phyloP scores from a whole-genome alignment of 2,329 filamentous ascomycete genomes.

The Coniochaeta ligniaria region DNA sequence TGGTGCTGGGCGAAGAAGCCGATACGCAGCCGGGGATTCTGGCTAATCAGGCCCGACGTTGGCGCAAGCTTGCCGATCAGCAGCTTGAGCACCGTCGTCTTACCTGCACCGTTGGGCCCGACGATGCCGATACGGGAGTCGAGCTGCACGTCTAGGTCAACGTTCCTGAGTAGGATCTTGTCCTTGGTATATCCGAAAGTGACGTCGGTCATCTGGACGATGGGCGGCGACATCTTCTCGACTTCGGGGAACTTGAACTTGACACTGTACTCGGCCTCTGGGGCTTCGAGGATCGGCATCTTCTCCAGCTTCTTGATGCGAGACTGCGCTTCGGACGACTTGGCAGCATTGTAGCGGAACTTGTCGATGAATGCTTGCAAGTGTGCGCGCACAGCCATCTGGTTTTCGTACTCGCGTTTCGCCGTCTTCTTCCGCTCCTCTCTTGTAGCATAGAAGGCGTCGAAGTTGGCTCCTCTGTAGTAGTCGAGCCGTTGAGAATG shows the following conservation, averaged over 20 bases:
- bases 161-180: slow-evolving; percentile 71
- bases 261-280: slow-evolving; percentile 90
- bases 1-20: slow-evolving; percentile 99
- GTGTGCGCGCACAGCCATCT: slow-evolving; percentile 90
- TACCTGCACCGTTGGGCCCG: slow-evolving; percentile 97
- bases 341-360: slow-evolving; percentile 98
- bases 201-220: slow-evolving; percentile 93
- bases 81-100: slow-evolving; percentile 97
- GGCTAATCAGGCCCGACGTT: slow-evolving; percentile 73
- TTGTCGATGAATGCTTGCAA: slow-evolving; percentile 99
- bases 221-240: slow-evolving; percentile 93
- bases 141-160: slow-evolving; percentile 94
- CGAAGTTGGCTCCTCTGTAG: slow-evolving; percentile 96
- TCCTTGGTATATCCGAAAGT: slow-evolving; percentile 82
- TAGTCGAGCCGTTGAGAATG: slow-evolving; percentile 96
- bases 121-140: slow-evolving; percentile 98
- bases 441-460: slow-evolving; percentile 93
- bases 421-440: slow-evolving; percentile 96
- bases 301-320: slow-evolving; percentile 98
- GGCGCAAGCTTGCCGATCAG: slow-evolving; percentile 80
- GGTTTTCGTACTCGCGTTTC: slow-evolving; percentile 96
- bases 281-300: slow-evolving; percentile 86
- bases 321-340: slow-evolving; percentile 96
- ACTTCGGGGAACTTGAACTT: slow-evolving; percentile 97
- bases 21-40: slow-evolving; percentile 80